Conservation (phyloP, 2,329 filamentous ascomycete genomes). For the Diaporthe sp. region DNA sequence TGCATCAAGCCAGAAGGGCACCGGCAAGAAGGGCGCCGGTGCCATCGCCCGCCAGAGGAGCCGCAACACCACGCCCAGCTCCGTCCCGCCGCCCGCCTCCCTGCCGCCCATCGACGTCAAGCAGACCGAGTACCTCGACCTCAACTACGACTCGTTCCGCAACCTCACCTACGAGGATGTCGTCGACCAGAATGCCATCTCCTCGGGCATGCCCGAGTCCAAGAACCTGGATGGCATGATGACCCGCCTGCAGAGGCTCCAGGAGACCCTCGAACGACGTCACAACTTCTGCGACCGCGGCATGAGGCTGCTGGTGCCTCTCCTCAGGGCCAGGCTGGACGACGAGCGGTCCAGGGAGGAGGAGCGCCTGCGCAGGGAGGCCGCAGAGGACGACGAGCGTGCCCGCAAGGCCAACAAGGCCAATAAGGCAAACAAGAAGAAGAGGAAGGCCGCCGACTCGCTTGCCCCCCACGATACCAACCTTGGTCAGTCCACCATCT, state of each 20-base stretch:
- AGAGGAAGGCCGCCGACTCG: conserved; percentile 79
- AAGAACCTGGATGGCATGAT: conserved; percentile 75
- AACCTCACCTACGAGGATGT: conserved; percentile 78
- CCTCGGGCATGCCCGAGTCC: conserved; percentile 73
- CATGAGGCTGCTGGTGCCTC: conserved; percentile 78
- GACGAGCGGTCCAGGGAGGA: conserved; percentile 66
- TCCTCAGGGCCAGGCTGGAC: conserved; percentile 73
- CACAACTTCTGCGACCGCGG: conserved; percentile 78
- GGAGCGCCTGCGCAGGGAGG: conserved; percentile 62
- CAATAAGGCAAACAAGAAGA: conserved; percentile 83
- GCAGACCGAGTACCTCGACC: conserved; percentile 77
- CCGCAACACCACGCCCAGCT: conserved; percentile 83
- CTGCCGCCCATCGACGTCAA: conserved; percentile 69
- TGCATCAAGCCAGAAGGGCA: conserved; percentile 71
- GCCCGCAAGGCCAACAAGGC: conserved; percentile 59
- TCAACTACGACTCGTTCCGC: conserved; percentile 70
- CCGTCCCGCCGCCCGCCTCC: conserved; percentile 62
- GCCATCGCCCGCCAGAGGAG: conserved; percentile 76
- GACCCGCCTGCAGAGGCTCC: conserved; percentile 73
- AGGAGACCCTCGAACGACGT: conserved; percentile 76
- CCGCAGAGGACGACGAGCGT: conserved; percentile 61
- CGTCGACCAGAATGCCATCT: conserved; percentile 72
- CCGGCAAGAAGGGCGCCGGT: conserved; percentile 74
- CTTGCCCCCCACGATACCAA: conserved; percentile 68
- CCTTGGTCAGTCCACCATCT: conserved; percentile 48